Evolutionary conservation across 495 filamentous ascomycete species (phyloP), one percentile per base, ranked within the genome.

Genomic region (Rhypophila decipiens): DNA sequence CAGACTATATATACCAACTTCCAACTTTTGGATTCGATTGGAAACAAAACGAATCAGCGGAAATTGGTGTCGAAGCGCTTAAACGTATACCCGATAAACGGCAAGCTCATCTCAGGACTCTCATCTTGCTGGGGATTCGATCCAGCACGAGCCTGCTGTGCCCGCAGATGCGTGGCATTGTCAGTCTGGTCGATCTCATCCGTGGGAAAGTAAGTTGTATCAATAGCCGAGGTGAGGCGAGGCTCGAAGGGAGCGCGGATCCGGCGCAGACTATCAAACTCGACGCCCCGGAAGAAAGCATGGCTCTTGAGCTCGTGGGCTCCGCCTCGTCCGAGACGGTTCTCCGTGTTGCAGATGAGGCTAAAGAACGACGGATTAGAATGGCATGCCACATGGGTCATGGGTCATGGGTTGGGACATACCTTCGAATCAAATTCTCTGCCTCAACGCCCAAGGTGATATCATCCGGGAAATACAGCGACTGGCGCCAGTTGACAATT

Each of bases 41-140:
- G 17, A 17, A 39, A 39, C 4, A 39, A 39, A 39, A 20, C 20
- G 13, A n/a, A 49, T 73, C 63, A 77, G 46, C 71, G 69, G 62
- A 74, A 75, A 69, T 77, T 77, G 53, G 85, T 87, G 70, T 96
- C 91, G 68, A 98, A 98, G 47, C 93, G 85, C 75, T 96, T 97
- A 75, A 95, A 98, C 17, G 93, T 98, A 64, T 98, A 98, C 19
- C 93, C 93, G 57, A 97, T 95, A 65, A 98, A 98, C 2, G 93
- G 93, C 60, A 97, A 65, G 64, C 83, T 90, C 81, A 97, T 88
- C 75, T 96, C 94, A n/a, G 76, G 76, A 22, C 69, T 69, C 48
- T 80, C 75, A 38, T 73, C 70, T 42, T 56, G 58, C 51, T 67
- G 67, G 13, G 19, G 39, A 20, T n/a, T 10, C 24, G 38, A 31